Evolutionary conservation across 768 basidiomycete species (phyloP).

Genomic region (Dacryopinax primogenitus): DNA sequence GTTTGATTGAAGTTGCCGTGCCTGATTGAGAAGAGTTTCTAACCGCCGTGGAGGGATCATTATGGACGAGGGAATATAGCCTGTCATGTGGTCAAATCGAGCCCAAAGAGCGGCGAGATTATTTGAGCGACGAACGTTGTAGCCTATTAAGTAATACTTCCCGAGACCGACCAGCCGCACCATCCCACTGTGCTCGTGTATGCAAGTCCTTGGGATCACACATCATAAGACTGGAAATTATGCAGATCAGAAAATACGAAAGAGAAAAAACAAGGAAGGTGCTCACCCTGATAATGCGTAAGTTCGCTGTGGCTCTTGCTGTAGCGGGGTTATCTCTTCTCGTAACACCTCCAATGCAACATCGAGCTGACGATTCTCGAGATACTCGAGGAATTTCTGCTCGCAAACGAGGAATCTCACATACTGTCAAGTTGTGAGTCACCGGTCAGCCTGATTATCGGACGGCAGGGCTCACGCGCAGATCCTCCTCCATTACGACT

Average conservation of each 20-base stretch:
- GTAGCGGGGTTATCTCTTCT: conserved; percentile 73
- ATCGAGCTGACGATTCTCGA: conserved; percentile 69
- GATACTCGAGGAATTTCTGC: conserved; percentile 90
- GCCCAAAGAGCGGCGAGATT: background rate
- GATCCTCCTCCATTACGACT: conserved; percentile 50
- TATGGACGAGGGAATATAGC: conserved; percentile 73
- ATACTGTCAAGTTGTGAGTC: conserved; percentile 38
- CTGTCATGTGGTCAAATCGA: conserved; percentile 31
- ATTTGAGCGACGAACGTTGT: conserved; percentile 61
- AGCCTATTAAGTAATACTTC: conserved; percentile 59
- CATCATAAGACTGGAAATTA: conserved; percentile 66
- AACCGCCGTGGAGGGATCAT: conserved; percentile 92
- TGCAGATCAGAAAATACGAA: conserved; percentile 10
- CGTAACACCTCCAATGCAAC: conserved; percentile 75
- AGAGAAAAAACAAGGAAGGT: conserved; percentile 11
- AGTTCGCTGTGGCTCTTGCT: conserved; percentile 65
- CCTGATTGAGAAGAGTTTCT: conserved; percentile 71
- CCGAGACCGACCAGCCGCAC: conserved; percentile 67
- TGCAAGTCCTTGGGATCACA: conserved; percentile 74
- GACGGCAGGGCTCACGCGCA: conserved; percentile 43
- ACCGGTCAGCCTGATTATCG: background rate
- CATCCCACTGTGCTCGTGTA: conserved; percentile 77
- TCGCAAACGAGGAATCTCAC: conserved; percentile 77
- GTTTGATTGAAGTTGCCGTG: conserved; percentile 63
- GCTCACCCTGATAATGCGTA: conserved; percentile 77